Evolutionary conservation across 345 rosid genomes (phyloP), one percentile per base, ranked within the genome.

Genomic region (Aquilaria sinensis): DNA sequence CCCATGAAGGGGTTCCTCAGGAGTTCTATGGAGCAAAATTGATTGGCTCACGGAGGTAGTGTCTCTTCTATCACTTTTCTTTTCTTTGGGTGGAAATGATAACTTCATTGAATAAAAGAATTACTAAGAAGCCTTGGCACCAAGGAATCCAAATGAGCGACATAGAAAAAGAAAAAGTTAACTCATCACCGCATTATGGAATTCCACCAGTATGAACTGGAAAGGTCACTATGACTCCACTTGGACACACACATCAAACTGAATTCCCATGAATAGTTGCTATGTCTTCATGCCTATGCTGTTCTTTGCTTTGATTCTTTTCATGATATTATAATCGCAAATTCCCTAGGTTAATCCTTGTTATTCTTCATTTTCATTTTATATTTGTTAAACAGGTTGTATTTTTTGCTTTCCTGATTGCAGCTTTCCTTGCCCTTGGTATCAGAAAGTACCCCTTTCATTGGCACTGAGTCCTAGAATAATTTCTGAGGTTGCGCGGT

Each of bases 381-480:
- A 9, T 11, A 56, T 62, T 67, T 49, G 64, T 47, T 4, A 2
- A 47, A 46, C 51, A 0, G 30, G 58, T 67, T 66, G 12, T 10
- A 50, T n/a, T 67, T 65, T 74, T 5, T 55, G 73, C 43, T 31
- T 32, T 16, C 45, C 62, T 46, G 15, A 63, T 53, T 82, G 55
- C 85, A 94, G 99, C 75, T 94, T 94, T 70, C 99, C 97, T 13
- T 88, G 82, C 58, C 99, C 99, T 48, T 94, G 75, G 75, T 94
- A 94, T 78, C 90, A 90, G 72, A 94, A 94, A 68, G 97, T 94
- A 62, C 97, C 95, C 10, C 95, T 94, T 58, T 94, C 99, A 8
- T 77, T 94, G 51, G 99, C 99, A 47, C 95, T 90, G 58, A 90
- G 97, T 80, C 99, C 99, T 7, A 85, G 99, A 78, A 94, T 94